phyloP scores from a whole-genome alignment of 1,284 basidiomycete species.

The Pholiota adiposa region DNA sequence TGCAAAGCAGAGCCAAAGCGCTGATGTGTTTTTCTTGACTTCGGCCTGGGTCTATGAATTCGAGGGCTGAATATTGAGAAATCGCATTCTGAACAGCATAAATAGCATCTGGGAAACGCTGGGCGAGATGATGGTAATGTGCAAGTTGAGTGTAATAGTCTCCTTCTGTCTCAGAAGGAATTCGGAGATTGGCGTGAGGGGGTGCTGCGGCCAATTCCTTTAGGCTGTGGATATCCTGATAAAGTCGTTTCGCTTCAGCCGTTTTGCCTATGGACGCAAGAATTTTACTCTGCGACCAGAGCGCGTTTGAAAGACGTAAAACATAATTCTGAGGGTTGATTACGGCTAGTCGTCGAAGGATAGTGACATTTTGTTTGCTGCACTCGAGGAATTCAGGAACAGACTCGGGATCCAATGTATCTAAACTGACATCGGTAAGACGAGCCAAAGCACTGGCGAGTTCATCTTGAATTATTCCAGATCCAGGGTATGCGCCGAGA shows the following conservation, averaged over 20 bases:
- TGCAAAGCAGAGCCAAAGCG: not conserved
- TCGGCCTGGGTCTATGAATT: not conserved
- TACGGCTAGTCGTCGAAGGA: not conserved
- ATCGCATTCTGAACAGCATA: not conserved
- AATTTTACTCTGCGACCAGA: not conserved
- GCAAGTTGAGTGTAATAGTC: constrained; percentile 4
- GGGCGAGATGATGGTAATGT: not conserved
- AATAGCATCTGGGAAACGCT: not conserved
- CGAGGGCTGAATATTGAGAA: not conserved
- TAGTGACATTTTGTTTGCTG: not conserved
- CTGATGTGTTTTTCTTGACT: not conserved
- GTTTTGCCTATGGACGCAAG: not conserved
- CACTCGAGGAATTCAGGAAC: too few species aligned
- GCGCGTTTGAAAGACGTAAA: not conserved
- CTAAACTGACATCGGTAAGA: too few species aligned
- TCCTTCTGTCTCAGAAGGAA: constrained; percentile 1
- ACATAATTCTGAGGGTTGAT: not conserved
- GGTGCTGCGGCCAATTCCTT: not conserved
- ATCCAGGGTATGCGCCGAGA: too few species aligned
- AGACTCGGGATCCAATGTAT: too few species aligned
- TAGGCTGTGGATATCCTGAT: not conserved
- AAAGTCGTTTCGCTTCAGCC: not conserved
- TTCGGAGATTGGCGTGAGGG: not conserved
- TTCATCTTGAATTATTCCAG: too few species aligned
- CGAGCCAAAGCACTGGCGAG: too few species aligned